Evolutionary conservation across 2,329 filamentous ascomycete genomes (phyloP).

Genomic region (Dichotomopilus funicola): DNA sequence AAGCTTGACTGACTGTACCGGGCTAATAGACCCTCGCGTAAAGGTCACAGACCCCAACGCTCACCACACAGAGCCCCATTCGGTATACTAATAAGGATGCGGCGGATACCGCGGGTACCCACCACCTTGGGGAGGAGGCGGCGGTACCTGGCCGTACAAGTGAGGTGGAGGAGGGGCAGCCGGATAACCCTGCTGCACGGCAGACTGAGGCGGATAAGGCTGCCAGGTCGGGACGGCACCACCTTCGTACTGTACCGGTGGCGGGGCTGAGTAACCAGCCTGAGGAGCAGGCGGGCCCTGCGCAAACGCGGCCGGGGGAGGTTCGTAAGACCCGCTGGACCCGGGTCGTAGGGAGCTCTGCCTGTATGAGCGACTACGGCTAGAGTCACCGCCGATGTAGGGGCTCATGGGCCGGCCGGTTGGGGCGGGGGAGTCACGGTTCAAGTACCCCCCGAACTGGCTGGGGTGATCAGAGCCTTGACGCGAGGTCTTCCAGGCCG

Average conservation of each 20-base stretch:
- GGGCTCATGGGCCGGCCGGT: constrained; percentile 41
- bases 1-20: too few species aligned
- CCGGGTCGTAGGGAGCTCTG: constrained; percentile 48
- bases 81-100: neutral
- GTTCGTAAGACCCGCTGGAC: constrained; percentile 38
- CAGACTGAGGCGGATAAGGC: constrained; percentile 13
- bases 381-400: constrained; percentile 31
- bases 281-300: constrained; percentile 15
- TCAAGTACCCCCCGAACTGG: constrained; percentile 19
- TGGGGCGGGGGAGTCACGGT: constrained; percentile 21
- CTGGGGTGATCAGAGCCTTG: constrained; percentile 18
- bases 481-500: constrained; percentile 41
- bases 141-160: constrained; percentile 4
- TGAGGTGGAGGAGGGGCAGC: constrained; percentile 11
- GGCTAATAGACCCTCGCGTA: too few species aligned
- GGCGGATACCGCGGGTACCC: constrained; percentile 9
- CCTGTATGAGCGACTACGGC: constrained; percentile 38
- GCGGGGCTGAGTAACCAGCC: constrained; percentile 4
- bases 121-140: constrained; percentile 3
- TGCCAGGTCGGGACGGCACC: constrained; percentile 12
- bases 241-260: constrained; percentile 9
- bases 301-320: constrained; percentile 30
- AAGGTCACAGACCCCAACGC: too few species aligned
- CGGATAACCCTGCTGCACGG: constrained; percentile 6
- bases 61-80: neutral